Conservation (phyloP, 768 basidiomycete genomes). For the Polyporus arcularius region DNA sequence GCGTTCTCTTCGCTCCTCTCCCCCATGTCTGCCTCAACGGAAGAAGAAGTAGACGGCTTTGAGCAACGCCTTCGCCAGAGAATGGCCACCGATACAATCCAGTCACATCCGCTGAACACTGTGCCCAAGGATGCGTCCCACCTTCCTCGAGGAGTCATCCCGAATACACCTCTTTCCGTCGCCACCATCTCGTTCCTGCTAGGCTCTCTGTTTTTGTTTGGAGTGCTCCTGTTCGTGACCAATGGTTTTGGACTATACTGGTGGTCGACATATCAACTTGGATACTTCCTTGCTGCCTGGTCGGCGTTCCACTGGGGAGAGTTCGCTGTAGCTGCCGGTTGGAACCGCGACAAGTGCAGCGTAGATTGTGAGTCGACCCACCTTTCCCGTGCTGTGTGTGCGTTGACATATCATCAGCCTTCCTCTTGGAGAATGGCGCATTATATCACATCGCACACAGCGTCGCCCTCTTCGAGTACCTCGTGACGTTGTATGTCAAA, state of each 20-base stretch:
- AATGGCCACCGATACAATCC: conserved; percentile 23
- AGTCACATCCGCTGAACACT: conserved; percentile 51
- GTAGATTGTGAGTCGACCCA: conserved; percentile 75
- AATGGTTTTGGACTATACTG: conserved; percentile 48
- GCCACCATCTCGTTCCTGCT: conserved; percentile 84
- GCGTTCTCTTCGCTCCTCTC: neutral
- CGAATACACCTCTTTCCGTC: conserved; percentile 86
- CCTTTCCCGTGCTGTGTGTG: neutral
- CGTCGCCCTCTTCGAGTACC: conserved; percentile 77
- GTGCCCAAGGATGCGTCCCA: conserved; percentile 41
- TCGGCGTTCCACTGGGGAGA: conserved; percentile 91
- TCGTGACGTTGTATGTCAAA: conserved; percentile 65
- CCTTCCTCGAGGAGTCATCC: conserved; percentile 58
- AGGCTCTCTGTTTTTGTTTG: conserved; percentile 68
- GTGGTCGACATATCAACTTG: conserved; percentile 77
- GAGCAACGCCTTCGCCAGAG: conserved; percentile 44
- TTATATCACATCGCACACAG: conserved; percentile 86
- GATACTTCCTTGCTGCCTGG: conserved; percentile 83
- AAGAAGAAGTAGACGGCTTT: conserved; percentile 16
- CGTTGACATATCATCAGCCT: conserved; percentile 57
- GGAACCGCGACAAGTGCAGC: conserved; percentile 90
- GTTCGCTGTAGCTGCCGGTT: conserved; percentile 93
- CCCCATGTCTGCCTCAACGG: conserved; percentile 10
- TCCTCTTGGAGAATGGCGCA: conserved; percentile 86
- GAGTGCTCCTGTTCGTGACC: conserved; percentile 48